These are phyloP conservation scores for Hyaloscypha variabilis DNA, from an alignment of 495 filamentous ascomycete genomes.

Conservation along the genomic window DNA sequence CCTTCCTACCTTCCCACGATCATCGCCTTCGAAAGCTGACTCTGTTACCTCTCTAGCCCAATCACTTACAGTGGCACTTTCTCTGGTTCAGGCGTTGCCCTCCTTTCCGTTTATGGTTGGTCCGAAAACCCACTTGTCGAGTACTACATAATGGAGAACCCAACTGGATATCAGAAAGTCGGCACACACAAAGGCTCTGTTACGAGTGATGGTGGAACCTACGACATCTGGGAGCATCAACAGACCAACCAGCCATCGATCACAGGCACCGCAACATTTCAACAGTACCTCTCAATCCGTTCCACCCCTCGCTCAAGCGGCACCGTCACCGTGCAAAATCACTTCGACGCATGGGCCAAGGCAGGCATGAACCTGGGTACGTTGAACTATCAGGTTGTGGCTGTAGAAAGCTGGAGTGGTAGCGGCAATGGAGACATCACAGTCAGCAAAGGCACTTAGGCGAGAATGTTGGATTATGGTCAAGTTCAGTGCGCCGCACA, in stretches of 20 bases:
- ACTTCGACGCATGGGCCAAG: slow-evolving; percentile 17
- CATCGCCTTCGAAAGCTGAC: too few species aligned
- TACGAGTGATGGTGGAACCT: slow-evolving; percentile 59
- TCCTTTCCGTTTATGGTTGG: too few species aligned
- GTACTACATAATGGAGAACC: too few species aligned
- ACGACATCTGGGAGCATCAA: slow-evolving; percentile 62
- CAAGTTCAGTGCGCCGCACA: too few species aligned
- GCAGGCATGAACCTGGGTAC: slow-evolving; percentile 19
- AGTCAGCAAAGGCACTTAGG: neutral
- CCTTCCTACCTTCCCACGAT: too few species aligned
- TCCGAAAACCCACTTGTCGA: too few species aligned
- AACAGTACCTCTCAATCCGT: slow-evolving; percentile 19
- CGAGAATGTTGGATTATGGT: too few species aligned
- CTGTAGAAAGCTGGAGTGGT: slow-evolving; percentile 22
- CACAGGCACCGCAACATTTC: slow-evolving; percentile 19
- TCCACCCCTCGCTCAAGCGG: slow-evolving; percentile 10
- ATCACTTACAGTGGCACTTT: too few species aligned
- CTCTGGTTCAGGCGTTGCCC: too few species aligned
- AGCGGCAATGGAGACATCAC: neutral
- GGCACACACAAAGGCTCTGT: slow-evolving; percentile 57
- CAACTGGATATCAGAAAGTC: too few species aligned
- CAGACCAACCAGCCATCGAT: slow-evolving; percentile 49
- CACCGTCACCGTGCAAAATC: slow-evolving; percentile 19
- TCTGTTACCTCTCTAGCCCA: too few species aligned
- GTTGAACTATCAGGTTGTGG: slow-evolving; percentile 20